Conservation (phyloP, 495 filamentous ascomycete genomes). For the Xylaria venustula region DNA sequence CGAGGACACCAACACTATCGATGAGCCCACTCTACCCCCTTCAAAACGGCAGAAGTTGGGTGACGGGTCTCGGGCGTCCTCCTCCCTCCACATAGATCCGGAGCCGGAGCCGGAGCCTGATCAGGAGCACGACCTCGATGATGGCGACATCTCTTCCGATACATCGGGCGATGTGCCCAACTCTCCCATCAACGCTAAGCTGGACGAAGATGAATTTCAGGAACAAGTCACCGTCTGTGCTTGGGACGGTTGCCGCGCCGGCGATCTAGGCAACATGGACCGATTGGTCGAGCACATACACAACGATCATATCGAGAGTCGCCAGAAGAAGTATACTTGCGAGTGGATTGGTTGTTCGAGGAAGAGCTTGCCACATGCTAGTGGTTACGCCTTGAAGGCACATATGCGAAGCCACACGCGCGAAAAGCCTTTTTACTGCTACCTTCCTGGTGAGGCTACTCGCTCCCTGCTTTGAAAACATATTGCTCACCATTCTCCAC, state of each 20-base stretch:
- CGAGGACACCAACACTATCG: constrained; percentile 39
- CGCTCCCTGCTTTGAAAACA: background rate
- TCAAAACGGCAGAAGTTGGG: constrained; percentile 50
- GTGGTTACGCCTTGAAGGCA: constrained; percentile 90
- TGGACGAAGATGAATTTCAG: constrained; percentile 77
- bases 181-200: constrained; percentile 59
- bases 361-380: constrained; percentile 88
- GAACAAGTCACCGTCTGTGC: constrained; percentile 88
- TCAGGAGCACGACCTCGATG: constrained; percentile 36
- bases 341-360: constrained; percentile 88
- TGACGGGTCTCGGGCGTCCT: constrained; percentile 44
- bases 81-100: constrained; percentile 42
- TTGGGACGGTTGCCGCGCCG: constrained; percentile 82
- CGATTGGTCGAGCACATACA: constrained; percentile 90
- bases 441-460: constrained; percentile 72
- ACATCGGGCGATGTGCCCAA: constrained; percentile 81
- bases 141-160: constrained; percentile 75
- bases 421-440: constrained; percentile 98
- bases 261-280: constrained; percentile 91
- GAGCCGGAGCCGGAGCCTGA: constrained; percentile 40
- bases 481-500: constrained; percentile 11
- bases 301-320: constrained; percentile 82
- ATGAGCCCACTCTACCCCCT: constrained; percentile 39
- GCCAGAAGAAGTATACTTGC: constrained; percentile 74
- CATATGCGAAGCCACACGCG: constrained; percentile 97